Evolutionary conservation across 2,329 filamentous ascomycete species (phyloP).

Genomic region (Pezicula neosporulosa): DNA sequence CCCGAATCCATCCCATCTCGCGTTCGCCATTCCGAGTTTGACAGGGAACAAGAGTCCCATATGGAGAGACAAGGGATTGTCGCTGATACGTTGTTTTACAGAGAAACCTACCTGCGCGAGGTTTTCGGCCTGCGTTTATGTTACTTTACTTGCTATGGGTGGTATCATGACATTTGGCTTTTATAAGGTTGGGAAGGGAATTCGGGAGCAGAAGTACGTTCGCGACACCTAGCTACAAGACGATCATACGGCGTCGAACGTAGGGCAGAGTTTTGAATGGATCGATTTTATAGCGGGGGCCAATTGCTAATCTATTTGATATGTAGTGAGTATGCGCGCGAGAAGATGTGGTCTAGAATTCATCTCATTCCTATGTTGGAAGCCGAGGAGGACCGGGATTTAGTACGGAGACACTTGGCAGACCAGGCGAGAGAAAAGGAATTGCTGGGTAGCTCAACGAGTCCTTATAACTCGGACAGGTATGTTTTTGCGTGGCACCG

Average conservation of each 20-base stretch:
- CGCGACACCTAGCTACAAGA: background rate
- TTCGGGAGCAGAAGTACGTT: conserved; percentile 85
- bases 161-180: conserved; percentile 85
- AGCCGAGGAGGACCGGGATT: conserved; percentile 94
- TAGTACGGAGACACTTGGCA: conserved; percentile 81
- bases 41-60: background rate
- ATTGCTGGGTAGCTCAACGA: conserved; percentile 77
- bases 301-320: conserved; percentile 7
- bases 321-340: conserved; percentile 81
- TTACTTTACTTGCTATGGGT: conserved; percentile 74
- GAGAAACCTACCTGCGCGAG: conserved; percentile 89
- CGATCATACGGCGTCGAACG: background rate
- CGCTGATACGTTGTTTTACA: conserved; percentile 32
- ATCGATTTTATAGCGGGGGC: conserved; percentile 1
- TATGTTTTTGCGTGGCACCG: conserved; percentile 39
- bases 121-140: conserved; percentile 80
- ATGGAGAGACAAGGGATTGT: background rate
- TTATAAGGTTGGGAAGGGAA: conserved; percentile 78
- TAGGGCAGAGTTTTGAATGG: background rate
- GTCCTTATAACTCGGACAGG: conserved; percentile 87
- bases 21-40: background rate
- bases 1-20: too few species aligned
- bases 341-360: conserved; percentile 98
- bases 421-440: conserved; percentile 89
- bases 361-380: conserved; percentile 91